Evolutionary conservation across 345 rosid genomes (phyloP).

Genomic region (Arabis hirsuta): DNA sequence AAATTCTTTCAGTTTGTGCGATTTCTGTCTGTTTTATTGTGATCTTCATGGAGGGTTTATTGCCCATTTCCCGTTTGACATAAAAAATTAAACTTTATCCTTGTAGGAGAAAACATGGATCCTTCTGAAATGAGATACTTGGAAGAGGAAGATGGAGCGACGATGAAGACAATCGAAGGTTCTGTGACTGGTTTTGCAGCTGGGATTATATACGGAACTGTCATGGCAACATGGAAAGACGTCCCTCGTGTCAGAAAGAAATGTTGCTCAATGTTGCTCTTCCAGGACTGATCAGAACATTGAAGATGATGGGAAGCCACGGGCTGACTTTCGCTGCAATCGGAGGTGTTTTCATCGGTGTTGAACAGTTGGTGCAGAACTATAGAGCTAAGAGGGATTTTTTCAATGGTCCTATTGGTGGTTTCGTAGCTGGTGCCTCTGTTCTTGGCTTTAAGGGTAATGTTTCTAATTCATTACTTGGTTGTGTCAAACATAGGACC

Average conservation of each 20-base stretch:
- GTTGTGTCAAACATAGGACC: too few relatives aligned
- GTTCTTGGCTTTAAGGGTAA: slow-evolving; percentile 76
- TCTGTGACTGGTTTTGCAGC: slow-evolving; percentile 68
- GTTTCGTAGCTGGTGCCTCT: slow-evolving; percentile 86
- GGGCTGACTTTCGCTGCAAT: slow-evolving; percentile 88
- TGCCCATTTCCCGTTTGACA: neutral
- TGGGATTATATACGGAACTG: slow-evolving; percentile 73
- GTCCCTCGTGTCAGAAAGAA: slow-evolving; percentile 92
- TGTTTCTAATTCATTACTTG: neutral
- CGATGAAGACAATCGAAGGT: slow-evolving; percentile 73
- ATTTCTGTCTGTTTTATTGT: too few relatives aligned
- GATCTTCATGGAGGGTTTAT: neutral
- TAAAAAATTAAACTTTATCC: neutral
- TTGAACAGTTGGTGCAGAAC: slow-evolving; percentile 76
- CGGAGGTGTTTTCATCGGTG: slow-evolving; percentile 87
- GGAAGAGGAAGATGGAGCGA: slow-evolving; percentile 70
- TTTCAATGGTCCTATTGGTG: slow-evolving; percentile 83
- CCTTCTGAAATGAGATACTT: slow-evolving; percentile 73
- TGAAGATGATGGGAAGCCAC: slow-evolving; percentile 85
- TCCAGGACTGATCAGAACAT: slow-evolving; percentile 78
- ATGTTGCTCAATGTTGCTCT: slow-evolving; percentile 78
- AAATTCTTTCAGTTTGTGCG: too few relatives aligned
- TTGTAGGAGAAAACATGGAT: slow-evolving; percentile 53
- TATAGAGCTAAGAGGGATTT: slow-evolving; percentile 78
- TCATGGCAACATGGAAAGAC: slow-evolving; percentile 83